A percentile compares a stretch with the other conserved stretches of the same genome.
phyloP scores from a whole-genome alignment of 495 filamentous ascomycete species.

The Podospora tetraspora region DNA sequence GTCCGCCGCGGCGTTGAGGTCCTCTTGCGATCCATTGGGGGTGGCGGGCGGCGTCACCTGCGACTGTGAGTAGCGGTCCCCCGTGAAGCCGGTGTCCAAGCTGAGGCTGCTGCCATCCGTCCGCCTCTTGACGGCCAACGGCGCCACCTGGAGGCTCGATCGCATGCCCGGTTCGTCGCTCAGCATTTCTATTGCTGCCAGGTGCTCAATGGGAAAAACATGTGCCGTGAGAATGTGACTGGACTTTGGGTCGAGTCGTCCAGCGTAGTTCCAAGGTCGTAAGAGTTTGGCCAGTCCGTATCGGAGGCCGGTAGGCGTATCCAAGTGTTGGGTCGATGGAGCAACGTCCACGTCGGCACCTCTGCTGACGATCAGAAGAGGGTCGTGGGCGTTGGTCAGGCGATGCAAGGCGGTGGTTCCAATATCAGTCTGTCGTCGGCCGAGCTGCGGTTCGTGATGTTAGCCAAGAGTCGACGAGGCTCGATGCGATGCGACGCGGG shows the following conservation, averaged over 20 bases:
- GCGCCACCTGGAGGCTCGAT: slow-evolving; percentile 65
- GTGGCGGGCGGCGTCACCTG: slow-evolving; percentile 72
- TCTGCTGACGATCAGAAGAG: background rate
- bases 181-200: slow-evolving; percentile 47
- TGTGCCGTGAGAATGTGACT: slow-evolving; percentile 23
- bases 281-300: background rate
- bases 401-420: background rate
- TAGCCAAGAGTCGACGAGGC: slow-evolving; percentile 11
- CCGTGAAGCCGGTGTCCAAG: slow-evolving; percentile 38
- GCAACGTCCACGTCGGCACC: slow-evolving; percentile 6
- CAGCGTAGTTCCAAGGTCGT: background rate
- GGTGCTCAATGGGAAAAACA: slow-evolving; percentile 30
- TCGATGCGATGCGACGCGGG: slow-evolving; percentile 1
- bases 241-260: slow-evolving; percentile 14
- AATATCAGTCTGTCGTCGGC: slow-evolving; percentile 1
- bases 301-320: background rate
- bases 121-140: slow-evolving; percentile 62
- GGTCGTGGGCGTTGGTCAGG: no score
- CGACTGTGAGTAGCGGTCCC: slow-evolving; percentile 41
- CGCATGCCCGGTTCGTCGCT: slow-evolving; percentile 43
- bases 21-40: slow-evolving; percentile 58
- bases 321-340: background rate
- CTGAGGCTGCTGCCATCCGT: slow-evolving; percentile 29
- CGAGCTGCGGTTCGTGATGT: background rate
- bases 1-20: slow-evolving; percentile 27